Evolutionary conservation across 192 early-diverging fungal genomes (phyloP).

Genomic region (Thamnidium elegans): DNA sequence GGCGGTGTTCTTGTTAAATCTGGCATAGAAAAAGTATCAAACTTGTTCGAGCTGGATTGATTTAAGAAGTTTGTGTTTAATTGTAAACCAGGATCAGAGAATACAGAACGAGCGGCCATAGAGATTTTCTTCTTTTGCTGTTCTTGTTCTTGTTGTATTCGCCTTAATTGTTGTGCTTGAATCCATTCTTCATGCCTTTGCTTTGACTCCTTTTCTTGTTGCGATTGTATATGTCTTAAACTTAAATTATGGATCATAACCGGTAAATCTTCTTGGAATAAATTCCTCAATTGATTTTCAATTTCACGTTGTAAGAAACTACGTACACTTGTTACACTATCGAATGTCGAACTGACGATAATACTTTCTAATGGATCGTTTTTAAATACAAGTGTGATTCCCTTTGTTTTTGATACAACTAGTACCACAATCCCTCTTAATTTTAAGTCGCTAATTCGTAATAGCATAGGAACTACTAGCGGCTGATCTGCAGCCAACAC

Average conservation of each 20-base stretch:
- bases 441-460: constrained; percentile 86
- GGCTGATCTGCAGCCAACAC: constrained; percentile 90
- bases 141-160: constrained; percentile 11
- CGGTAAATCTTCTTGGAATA: constrained; percentile 95
- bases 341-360: constrained; percentile 94
- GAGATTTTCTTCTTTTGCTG: constrained; percentile 1
- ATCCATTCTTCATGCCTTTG: neutral
- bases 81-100: neutral
- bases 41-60: neutral
- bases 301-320: constrained; percentile 88
- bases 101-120: constrained; percentile 1
- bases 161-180: neutral
- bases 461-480: constrained; percentile 92
- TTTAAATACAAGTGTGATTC: constrained; percentile 97
- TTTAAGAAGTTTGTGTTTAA: too few species aligned
- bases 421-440: constrained; percentile 92
- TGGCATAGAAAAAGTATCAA: constrained; percentile 7
- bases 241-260: constrained; percentile 89
- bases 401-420: constrained; percentile 92
- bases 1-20: neutral
- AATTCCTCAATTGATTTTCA: constrained; percentile 79
- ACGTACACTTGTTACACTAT: constrained; percentile 85
- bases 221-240: constrained; percentile 61
- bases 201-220: constrained; percentile 41
- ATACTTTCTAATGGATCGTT: constrained; percentile 95